These are phyloP conservation scores for Conidiobolus coronatus DNA, from an alignment of 371 early-diverging fungal genomes.

Conservation along the genomic window DNA sequence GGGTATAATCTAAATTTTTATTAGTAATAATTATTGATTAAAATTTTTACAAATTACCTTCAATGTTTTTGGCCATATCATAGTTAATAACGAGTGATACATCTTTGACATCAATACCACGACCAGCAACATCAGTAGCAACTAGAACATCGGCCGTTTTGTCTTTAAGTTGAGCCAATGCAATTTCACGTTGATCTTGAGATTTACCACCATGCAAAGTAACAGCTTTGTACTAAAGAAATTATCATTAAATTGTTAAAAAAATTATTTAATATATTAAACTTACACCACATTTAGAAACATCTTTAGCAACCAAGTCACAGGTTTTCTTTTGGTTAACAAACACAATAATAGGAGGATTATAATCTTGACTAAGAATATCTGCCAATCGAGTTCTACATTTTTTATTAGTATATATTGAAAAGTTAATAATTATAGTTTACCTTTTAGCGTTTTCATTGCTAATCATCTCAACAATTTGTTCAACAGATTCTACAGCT, in stretches of 20 bases:
- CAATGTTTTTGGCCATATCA: constrained; percentile 93
- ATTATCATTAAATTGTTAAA: constrained; percentile 2
- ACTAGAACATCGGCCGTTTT: constrained; percentile 15
- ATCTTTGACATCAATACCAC: constrained; percentile 97
- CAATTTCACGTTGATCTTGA: constrained; percentile 61
- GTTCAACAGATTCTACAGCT: constrained; percentile 84
- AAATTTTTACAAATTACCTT: constrained; percentile 20
- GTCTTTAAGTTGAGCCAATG: constrained; percentile 7
- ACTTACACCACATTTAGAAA: constrained; percentile 41
- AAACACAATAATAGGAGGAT: constrained; percentile 87
- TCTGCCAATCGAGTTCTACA: constrained; percentile 46
- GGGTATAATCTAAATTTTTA: constrained; percentile 57
- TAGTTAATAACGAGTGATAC: constrained; percentile 93
- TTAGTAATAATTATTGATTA: constrained; percentile 8
- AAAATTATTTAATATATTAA: constrained; percentile 4
- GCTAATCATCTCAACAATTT: constrained; percentile 75
- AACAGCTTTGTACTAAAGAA: constrained; percentile 30
- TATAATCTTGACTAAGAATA: constrained; percentile 34
- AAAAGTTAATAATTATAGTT: neutral
- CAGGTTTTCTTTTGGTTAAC: constrained; percentile 86
- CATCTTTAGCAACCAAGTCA: constrained; percentile 41
- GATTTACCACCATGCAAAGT: constrained; percentile 88
- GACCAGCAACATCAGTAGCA: constrained; percentile 96
- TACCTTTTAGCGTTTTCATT: constrained; percentile 68
- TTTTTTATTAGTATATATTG: neutral